Evolutionary conservation across 805 yeast species (phyloP).

Genomic region (Tetrapisispora iriomotensis): DNA sequence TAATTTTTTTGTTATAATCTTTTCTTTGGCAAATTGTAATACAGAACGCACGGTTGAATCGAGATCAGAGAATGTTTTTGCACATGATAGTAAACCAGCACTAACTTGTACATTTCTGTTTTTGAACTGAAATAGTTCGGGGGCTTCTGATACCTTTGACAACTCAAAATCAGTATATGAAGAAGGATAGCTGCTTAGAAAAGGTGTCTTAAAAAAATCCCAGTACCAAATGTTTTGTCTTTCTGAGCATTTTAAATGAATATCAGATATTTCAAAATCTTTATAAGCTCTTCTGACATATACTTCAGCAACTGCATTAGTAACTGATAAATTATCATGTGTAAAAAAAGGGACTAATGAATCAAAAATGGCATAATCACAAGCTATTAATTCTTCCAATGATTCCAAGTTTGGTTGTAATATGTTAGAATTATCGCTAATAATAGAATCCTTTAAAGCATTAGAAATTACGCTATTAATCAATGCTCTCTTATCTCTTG

Average conservation of each 20-base stretch:
- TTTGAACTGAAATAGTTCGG: too few relatives aligned
- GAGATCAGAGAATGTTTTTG: too few relatives aligned
- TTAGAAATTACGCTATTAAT: conserved; percentile 61
- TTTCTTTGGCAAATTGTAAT: too few relatives aligned
- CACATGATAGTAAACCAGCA: too few relatives aligned
- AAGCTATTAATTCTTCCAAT: conserved; percentile 86
- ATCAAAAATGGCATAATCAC: conserved; percentile 92
- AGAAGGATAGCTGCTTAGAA: too few relatives aligned
- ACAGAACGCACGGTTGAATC: too few relatives aligned
- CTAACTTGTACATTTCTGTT: too few relatives aligned
- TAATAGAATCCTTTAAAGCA: conserved; percentile 69
- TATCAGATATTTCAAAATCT: conserved; percentile 77
- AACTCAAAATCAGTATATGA: background rate
- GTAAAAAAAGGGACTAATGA: conserved; percentile 86
- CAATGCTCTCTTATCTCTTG: conserved; percentile 92
- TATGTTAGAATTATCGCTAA: conserved; percentile 76
- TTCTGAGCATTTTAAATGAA: conserved; percentile 44
- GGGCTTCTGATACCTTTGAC: background rate
- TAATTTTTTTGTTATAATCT: background rate
- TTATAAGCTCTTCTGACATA: conserved; percentile 94
- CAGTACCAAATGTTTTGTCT: conserved; percentile 1
- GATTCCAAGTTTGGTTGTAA: conserved; percentile 59
- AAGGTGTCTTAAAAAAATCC: background rate
- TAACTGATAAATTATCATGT: conserved; percentile 75
- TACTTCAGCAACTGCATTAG: conserved; percentile 94